Evolutionary conservation across 208 protist genomes (phyloP).

Genomic region (Ichthyophonus hoferi): DNA sequence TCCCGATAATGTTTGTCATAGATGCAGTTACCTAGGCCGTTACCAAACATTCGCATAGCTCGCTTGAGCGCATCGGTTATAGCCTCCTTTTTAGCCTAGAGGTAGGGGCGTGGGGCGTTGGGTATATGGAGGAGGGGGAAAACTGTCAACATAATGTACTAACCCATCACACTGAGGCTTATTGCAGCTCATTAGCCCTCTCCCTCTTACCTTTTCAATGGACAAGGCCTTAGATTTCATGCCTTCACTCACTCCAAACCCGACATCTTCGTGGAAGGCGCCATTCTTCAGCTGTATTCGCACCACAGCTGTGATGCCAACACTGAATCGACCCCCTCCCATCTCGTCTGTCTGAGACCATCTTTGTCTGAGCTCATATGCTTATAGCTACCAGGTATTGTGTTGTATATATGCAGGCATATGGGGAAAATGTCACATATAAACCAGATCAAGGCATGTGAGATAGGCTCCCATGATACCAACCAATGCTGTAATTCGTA

Average conservation of each 20-base stretch:
- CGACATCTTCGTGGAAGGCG: background rate
- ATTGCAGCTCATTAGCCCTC: too few relatives aligned
- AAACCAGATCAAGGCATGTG: too few relatives aligned
- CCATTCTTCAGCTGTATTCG: background rate
- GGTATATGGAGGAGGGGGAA: too few relatives aligned
- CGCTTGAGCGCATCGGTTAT: conserved; percentile 23
- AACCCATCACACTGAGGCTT: too few relatives aligned
- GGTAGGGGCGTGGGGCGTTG: too few relatives aligned
- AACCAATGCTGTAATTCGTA: too few relatives aligned
- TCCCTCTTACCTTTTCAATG: background rate
- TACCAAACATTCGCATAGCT: conserved; percentile 27
- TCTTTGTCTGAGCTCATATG: too few relatives aligned
- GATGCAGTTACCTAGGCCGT: conserved; percentile 27
- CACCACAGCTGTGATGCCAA: background rate
- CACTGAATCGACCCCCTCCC: background rate
- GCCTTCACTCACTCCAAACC: background rate
- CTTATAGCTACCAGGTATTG: too few relatives aligned
- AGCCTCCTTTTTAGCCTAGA: conserved; percentile 38
- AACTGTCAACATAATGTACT: too few relatives aligned
- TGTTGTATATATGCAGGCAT: too few relatives aligned
- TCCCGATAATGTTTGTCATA: conserved; percentile 13
- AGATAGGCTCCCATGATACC: too few relatives aligned
- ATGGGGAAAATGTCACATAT: too few relatives aligned
- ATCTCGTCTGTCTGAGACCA: background rate
- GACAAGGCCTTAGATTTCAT: background rate